Conservation (phyloP, 2,329 filamentous ascomycete genomes). For the Microsporum canis region DNA sequence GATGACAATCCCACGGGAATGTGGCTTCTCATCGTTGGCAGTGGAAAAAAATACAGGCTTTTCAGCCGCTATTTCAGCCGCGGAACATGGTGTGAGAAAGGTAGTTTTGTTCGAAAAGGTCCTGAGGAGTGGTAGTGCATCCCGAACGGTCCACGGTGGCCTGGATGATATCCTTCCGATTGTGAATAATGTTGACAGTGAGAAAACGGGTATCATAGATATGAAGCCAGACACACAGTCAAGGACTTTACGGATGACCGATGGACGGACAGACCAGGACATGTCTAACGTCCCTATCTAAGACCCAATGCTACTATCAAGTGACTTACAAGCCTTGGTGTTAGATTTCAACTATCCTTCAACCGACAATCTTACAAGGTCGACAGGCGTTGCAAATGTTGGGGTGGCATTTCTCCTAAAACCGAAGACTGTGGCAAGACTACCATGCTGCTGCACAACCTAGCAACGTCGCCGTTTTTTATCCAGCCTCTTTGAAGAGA, state of each 20-base stretch:
- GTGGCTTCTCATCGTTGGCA: conserved; percentile 45
- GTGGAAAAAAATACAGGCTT: conserved; percentile 52
- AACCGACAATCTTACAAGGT: conserved; percentile 56
- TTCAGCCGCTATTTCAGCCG: conserved; percentile 47
- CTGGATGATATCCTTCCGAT: conserved; percentile 48
- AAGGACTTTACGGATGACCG: conserved; percentile 47
- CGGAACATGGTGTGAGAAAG: conserved; percentile 33
- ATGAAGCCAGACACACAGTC: conserved; percentile 44
- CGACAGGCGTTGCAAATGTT: conserved; percentile 51
- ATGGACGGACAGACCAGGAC: conserved; percentile 41
- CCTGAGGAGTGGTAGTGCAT: conserved; percentile 49
- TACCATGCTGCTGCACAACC: conserved; percentile 35
- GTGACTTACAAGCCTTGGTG: conserved; percentile 46
- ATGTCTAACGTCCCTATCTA: conserved; percentile 42
- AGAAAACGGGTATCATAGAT: conserved; percentile 43
- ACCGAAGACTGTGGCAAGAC: conserved; percentile 47
- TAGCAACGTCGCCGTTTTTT: conserved; percentile 37
- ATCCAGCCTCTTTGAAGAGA: conserved; percentile 34
- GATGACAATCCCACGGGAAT: conserved; percentile 11
- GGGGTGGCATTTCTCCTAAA: conserved; percentile 53
- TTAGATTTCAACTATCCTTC: conserved; percentile 51
- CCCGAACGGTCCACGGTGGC: conserved; percentile 46
- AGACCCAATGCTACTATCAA: conserved; percentile 41
- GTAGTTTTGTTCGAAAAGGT: conserved; percentile 51
- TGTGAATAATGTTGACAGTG: conserved; percentile 47